Evolutionary conservation across 768 basidiomycete species (phyloP).

Genomic region (Sarcodon aspratus): DNA sequence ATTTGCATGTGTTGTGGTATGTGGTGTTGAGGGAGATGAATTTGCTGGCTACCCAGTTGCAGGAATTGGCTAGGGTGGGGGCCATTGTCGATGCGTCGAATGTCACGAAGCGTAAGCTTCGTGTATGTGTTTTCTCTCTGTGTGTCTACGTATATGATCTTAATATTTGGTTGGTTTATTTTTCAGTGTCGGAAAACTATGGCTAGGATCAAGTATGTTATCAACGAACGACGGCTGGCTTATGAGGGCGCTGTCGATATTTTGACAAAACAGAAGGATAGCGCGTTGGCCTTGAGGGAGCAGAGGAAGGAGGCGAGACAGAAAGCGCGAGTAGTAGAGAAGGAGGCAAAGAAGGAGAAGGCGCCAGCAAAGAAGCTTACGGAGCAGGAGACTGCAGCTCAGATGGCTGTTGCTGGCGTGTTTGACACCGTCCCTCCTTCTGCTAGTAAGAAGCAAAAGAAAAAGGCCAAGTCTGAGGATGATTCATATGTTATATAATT

Average conservation of each 20-base stretch:
- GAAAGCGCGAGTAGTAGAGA: not conserved
- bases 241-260: conserved; percentile 52
- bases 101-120: conserved; percentile 1
- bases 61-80: conserved; percentile 61
- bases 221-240: conserved; percentile 83
- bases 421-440: too few species aligned
- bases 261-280: conserved; percentile 9
- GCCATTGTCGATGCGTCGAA: not conserved
- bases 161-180: not conserved
- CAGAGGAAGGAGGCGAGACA: conserved; percentile 1
- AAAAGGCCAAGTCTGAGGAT: too few species aligned
- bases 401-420: too few species aligned
- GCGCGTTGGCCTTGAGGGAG: conserved; percentile 1
- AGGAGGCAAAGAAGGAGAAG: too few species aligned
- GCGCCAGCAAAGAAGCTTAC: too few species aligned
- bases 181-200: conserved; percentile 82
- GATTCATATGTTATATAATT: too few species aligned
- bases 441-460: too few species aligned
- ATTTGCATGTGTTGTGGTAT: conserved; percentile 94
- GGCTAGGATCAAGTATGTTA: conserved; percentile 90
- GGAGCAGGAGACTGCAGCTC: too few species aligned
- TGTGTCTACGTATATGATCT: not conserved
- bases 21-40: conserved; percentile 82
- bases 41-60: conserved; percentile 77
- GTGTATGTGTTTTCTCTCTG: conserved; percentile 5